phyloP scores from a whole-genome alignment of 2,329 filamentous ascomycete genomes.

The Nannizzia gypsea region DNA sequence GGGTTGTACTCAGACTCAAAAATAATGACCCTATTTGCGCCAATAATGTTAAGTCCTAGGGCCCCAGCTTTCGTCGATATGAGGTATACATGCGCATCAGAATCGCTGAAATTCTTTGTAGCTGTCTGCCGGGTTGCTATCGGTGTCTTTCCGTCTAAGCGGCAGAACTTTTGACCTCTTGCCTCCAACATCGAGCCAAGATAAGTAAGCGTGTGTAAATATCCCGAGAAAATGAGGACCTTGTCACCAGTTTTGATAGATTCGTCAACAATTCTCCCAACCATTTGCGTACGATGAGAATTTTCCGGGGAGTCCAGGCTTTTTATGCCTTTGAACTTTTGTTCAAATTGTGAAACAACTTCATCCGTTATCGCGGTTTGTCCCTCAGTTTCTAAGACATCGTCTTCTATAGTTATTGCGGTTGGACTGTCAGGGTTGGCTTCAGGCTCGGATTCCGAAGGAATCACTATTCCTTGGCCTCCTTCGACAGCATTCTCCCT shows the following conservation, averaged over 20 bases:
- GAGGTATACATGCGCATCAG: constrained; percentile 51
- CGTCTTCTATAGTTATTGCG: neutral
- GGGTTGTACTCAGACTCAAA: constrained; percentile 79
- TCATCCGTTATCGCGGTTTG: neutral
- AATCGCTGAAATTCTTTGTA: constrained; percentile 57
- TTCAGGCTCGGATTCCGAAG: constrained; percentile 10
- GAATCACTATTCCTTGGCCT: neutral
- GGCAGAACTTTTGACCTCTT: constrained; percentile 39
- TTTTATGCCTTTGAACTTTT: constrained; percentile 21
- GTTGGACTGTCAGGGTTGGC: constrained; percentile 5
- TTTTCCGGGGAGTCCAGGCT: constrained; percentile 35
- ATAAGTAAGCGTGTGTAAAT: constrained; percentile 56
- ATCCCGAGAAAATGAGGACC: constrained; percentile 69
- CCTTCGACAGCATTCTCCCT: neutral
- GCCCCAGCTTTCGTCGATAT: constrained; percentile 78
- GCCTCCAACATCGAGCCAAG: constrained; percentile 46
- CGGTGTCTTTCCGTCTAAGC: constrained; percentile 56
- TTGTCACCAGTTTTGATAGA: constrained; percentile 55
- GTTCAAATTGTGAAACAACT: constrained; percentile 14
- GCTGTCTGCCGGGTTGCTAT: constrained; percentile 48
- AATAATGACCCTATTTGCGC: constrained; percentile 75
- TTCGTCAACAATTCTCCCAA: constrained; percentile 58
- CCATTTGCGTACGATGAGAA: constrained; percentile 57
- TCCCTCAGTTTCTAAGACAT: neutral
- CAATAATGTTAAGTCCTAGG: constrained; percentile 68